A percentile compares a stretch with the other conserved stretches of the same genome.
Evolutionary conservation across 1,284 basidiomycete genomes (phyloP).

Genomic region (Erythrobasidium hasegawianum): DNA sequence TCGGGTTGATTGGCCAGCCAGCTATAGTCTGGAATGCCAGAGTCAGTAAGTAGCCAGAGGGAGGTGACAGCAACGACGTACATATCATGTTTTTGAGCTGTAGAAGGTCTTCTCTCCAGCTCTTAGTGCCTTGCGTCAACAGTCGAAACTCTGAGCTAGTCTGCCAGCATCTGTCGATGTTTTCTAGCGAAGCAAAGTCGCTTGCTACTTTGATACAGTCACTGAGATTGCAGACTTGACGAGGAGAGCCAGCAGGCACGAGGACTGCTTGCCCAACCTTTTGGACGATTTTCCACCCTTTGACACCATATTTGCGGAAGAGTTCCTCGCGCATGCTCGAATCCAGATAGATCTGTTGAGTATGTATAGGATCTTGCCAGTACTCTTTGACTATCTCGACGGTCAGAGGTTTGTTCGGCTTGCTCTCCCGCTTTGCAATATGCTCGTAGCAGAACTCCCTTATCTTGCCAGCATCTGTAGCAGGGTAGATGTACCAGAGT

Average conservation of each 20-base stretch:
- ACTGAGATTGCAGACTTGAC: conserved; percentile 81
- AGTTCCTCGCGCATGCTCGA: conserved; percentile 64
- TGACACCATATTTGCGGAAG: conserved; percentile 62
- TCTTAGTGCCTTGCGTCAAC: conserved; percentile 69
- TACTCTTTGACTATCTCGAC: conserved; percentile 13
- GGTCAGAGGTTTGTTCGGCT: neutral
- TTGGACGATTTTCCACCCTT: conserved; percentile 79
- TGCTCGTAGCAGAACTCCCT: conserved; percentile 63
- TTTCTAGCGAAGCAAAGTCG: conserved; percentile 92
- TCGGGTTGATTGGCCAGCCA: conserved; percentile 1
- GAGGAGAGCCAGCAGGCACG: conserved; percentile 91
- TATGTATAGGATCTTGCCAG: conserved; percentile 61
- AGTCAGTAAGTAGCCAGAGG: neutral
- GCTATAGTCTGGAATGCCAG: neutral
- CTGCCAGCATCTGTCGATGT: conserved; percentile 75
- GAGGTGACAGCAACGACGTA: neutral
- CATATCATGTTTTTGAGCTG: conserved; percentile 89
- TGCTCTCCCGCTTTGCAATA: conserved; percentile 45
- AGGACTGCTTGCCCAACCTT: conserved; percentile 89
- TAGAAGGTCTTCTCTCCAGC: conserved; percentile 91
- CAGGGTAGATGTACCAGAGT: conserved; percentile 85
- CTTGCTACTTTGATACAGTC: conserved; percentile 96
- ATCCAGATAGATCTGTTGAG: conserved; percentile 82
- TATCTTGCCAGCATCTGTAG: conserved; percentile 74
- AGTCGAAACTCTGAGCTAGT: conserved; percentile 82